Evolutionary conservation across 495 filamentous ascomycete species (phyloP).

Genomic region (Neurospora sp.): DNA sequence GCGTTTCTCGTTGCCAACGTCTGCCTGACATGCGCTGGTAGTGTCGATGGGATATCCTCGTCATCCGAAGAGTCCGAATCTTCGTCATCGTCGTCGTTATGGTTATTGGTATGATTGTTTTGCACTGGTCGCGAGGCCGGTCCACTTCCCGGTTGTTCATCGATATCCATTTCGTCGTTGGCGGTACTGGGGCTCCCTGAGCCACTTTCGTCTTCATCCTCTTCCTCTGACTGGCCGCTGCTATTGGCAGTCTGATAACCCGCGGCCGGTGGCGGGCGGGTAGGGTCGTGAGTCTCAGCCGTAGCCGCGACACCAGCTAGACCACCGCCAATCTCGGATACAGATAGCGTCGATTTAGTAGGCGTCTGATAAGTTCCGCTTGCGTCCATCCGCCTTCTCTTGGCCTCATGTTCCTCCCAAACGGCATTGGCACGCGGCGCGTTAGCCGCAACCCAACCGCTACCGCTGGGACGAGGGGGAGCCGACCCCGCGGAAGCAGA

Average conservation of each 20-base stretch:
- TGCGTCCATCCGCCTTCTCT: slow-evolving; percentile 18
- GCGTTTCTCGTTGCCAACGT: slow-evolving; percentile 5
- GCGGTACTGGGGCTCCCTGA: background rate
- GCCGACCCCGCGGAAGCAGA: background rate
- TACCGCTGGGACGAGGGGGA: slow-evolving; percentile 8
- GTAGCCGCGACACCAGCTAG: slow-evolving; percentile 22
- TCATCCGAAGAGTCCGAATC: slow-evolving; percentile 27
- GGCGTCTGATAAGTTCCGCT: slow-evolving; percentile 14
- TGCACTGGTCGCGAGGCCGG: background rate
- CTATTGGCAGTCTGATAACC: slow-evolving; percentile 4
- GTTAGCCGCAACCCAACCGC: slow-evolving; percentile 23
- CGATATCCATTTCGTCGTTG: background rate
- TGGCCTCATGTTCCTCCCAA: slow-evolving; percentile 20
- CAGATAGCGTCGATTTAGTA: slow-evolving; percentile 19
- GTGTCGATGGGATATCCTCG: slow-evolving; percentile 31
- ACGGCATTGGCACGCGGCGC: slow-evolving; percentile 7
- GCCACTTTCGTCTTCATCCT: background rate
- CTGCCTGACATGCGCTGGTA: slow-evolving; percentile 20
- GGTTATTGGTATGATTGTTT: background rate
- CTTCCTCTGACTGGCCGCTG: background rate
- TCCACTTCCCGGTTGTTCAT: background rate
- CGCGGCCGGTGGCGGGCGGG: slow-evolving; percentile 4
- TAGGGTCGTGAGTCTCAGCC: slow-evolving; percentile 22
- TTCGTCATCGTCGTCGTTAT: slow-evolving; percentile 15
- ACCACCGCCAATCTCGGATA: slow-evolving; percentile 21